These are phyloP conservation scores for Hypoxylon sp. DNA, from an alignment of 2,329 filamentous ascomycete species.

Conservation along the genomic window DNA sequence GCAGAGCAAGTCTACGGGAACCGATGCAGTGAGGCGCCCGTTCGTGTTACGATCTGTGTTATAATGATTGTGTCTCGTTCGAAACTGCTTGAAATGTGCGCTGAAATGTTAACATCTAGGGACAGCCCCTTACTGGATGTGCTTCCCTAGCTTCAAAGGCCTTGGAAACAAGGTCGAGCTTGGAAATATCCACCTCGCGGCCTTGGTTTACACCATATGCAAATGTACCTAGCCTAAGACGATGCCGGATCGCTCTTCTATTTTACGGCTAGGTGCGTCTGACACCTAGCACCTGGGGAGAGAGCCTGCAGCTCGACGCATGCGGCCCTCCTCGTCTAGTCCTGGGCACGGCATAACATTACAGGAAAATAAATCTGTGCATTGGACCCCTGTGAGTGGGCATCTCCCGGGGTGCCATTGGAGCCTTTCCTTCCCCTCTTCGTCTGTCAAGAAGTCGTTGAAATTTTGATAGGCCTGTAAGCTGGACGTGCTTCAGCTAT, in stretches of 20 bases:
- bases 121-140: neutral
- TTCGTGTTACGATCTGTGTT: conserved; percentile 8
- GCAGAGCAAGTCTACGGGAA: conserved; percentile 7
- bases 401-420: neutral
- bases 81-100: neutral
- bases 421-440: too few species aligned
- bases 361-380: neutral
- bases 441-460: neutral
- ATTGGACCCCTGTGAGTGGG: neutral
- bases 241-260: conserved; percentile 14
- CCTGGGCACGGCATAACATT: conserved; percentile 13
- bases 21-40: conserved; percentile 24
- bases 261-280: conserved; percentile 26
- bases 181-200: too few species aligned
- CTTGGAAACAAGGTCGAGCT: too few species aligned
- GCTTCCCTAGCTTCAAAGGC: too few species aligned
- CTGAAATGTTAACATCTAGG: neutral
- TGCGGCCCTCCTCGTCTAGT: conserved; percentile 33
- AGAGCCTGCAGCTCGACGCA: conserved; percentile 33
- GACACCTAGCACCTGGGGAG: conserved; percentile 28
- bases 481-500: conserved; percentile 12
- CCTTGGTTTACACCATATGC: too few species aligned
- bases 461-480: neutral
- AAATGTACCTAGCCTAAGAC: neutral
- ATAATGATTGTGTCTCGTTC: too few species aligned